Evolutionary conservation across 768 basidiomycete genomes (phyloP), one percentile per base, ranked within the genome.

Genomic region (Filobasidium floriforme): DNA sequence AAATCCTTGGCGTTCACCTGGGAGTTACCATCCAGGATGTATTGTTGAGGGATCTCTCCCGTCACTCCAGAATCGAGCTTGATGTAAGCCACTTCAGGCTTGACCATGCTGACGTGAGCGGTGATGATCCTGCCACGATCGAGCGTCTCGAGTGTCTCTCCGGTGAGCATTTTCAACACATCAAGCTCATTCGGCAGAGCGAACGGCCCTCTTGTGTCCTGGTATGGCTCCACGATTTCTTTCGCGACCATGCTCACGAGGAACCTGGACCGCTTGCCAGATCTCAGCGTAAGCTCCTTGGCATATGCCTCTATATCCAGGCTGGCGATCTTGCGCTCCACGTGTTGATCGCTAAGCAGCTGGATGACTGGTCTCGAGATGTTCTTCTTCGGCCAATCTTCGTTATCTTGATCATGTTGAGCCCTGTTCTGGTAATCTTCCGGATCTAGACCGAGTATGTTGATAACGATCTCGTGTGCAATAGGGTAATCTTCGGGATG

Each of bases 401-500:
- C 32, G 4, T 37, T 37, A 9, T 37, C 32, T 37, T 37, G 4
- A 37, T 9, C 32, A 37, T 37, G 3, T 37, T 92, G 89, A 75
- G 94, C 89, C 72, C 89, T 86, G 37, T 90, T 90, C 64, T 89
- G 89, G 41, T 92, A 83, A 80, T 99, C 96, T 77, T 98, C 96
- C 73, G 94, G 92, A 70, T 99, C 96, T n/a, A 91, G 83, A 74
- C 97, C 96, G 15, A 98, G 84, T 5, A 94, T 92, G 78, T 97
- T 92, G 22, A 90, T 89, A 43, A 94, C 94, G 92, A 99, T 96
- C 82, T 98, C 97, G 41, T 91, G 87, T 3, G 96, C 94, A 44
- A 98, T 83, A 70, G 97, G 93, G 75, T 98, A 99, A 79, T 99
- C 96, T 76, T 94, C 90, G 7, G 91, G 91, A 74, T 99, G 96